These are phyloP conservation scores for Cryptococcus deneoformans DNA, from an alignment of 1,284 basidiomycete species.

Conservation along the genomic window DNA sequence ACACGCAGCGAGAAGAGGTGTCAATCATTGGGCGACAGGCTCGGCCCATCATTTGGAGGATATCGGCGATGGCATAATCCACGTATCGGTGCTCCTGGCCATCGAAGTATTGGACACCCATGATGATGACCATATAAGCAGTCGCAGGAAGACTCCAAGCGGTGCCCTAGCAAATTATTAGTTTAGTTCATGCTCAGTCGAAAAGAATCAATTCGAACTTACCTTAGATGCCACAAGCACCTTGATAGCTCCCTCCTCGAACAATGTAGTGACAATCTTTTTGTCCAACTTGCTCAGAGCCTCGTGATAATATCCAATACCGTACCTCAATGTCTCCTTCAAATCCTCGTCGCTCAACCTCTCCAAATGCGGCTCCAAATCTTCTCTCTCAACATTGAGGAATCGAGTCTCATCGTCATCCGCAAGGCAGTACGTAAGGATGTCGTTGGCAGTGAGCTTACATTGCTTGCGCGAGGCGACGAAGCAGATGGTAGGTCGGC, in stretches of 20 bases:
- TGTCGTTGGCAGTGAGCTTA: slow-evolving; percentile 85
- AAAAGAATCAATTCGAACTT: slow-evolving; percentile 19
- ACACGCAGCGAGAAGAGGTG: slow-evolving; percentile 80
- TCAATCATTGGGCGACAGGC: slow-evolving; percentile 88
- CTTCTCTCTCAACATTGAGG: slow-evolving; percentile 81
- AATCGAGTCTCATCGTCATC: slow-evolving; percentile 84
- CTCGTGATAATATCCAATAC: slow-evolving; percentile 95
- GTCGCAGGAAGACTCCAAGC: slow-evolving; percentile 93
- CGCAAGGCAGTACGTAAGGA: slow-evolving; percentile 83
- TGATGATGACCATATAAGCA: slow-evolving; percentile 96
- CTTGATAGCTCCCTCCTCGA: slow-evolving; percentile 91
- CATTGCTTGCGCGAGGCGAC: slow-evolving; percentile 94
- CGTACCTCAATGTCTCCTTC: slow-evolving; percentile 78
- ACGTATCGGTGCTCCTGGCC: slow-evolving; percentile 96
- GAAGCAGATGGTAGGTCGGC: slow-evolving; percentile 87
- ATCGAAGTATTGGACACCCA: slow-evolving; percentile 96
- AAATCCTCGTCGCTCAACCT: slow-evolving; percentile 76
- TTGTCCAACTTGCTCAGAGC: slow-evolving; percentile 89
- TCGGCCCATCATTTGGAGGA: slow-evolving; percentile 98
- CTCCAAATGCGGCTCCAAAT: slow-evolving; percentile 84
- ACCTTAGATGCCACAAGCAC: slow-evolving; percentile 91
- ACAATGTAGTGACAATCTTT: slow-evolving; percentile 88
- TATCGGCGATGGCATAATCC: slow-evolving; percentile 96
- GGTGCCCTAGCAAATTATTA: slow-evolving; percentile 62
- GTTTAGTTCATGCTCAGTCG: slow-evolving; percentile 1